phyloP scores from a whole-genome alignment of 2,329 filamentous ascomycete genomes.

The Calonectria pseudoturangicola region DNA sequence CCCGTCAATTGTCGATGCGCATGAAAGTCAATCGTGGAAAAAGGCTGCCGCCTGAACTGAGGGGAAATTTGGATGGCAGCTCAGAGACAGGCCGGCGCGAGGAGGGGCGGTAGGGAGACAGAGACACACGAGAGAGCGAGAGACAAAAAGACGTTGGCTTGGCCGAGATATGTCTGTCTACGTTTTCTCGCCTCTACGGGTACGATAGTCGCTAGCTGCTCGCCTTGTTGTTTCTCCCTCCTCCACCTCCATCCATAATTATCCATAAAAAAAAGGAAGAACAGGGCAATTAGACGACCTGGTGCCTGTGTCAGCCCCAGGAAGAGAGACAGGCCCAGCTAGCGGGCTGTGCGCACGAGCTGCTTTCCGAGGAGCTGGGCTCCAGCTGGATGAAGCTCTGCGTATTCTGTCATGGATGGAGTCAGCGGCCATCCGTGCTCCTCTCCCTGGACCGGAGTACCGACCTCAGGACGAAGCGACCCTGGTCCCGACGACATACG shows the following conservation, averaged over 20 bases:
- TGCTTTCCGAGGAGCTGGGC: conserved; percentile 28
- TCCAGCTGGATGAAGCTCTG: conserved; percentile 31
- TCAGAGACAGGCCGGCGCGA: conserved; percentile 25
- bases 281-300: conserved; percentile 26
- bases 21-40: neutral
- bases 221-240: conserved; percentile 6
- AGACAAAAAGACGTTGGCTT: neutral
- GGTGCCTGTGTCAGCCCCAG: conserved; percentile 30
- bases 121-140: neutral
- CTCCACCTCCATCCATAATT: conserved; percentile 21
- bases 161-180: conserved; percentile 7
- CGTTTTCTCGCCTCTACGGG: neutral
- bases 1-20: conserved; percentile 16
- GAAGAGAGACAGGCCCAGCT: conserved; percentile 41
- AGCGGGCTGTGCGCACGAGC: conserved; percentile 44
- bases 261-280: conserved; percentile 21
- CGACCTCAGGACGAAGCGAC: conserved; percentile 23
- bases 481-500: conserved; percentile 16
- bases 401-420: conserved; percentile 1
- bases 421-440: conserved; percentile 17
- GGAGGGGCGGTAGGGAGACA: conserved; percentile 23
- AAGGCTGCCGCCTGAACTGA: neutral
- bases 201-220: neutral
- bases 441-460: conserved; percentile 5
- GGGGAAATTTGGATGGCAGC: conserved; percentile 11